phyloP scores from a whole-genome alignment of 75 land plant species.

The Picea sitchensis region DNA sequence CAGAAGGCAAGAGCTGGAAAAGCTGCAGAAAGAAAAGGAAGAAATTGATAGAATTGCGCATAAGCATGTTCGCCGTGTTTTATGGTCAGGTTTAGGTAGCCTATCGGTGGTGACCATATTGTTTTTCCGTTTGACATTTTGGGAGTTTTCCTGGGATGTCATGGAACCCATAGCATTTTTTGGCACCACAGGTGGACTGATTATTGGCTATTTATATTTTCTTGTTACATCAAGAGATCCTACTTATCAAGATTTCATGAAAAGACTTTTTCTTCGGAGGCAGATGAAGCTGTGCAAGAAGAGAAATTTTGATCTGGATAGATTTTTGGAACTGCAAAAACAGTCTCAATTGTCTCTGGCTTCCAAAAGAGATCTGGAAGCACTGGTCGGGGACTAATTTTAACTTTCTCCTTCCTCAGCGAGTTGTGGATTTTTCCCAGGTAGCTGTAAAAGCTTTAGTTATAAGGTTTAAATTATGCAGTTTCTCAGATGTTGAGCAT shows the following conservation, averaged over 20 bases:
- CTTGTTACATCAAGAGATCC: slow-evolving; percentile 67
- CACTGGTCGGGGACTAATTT: neutral
- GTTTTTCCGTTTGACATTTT: slow-evolving; percentile 65
- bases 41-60: slow-evolving; percentile 60
- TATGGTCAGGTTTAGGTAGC: slow-evolving; percentile 54
- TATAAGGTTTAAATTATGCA: neutral
- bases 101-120: slow-evolving; percentile 29
- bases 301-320: slow-evolving; percentile 31
- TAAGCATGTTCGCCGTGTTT: slow-evolving; percentile 51
- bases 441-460: neutral
- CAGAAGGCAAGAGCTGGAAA: slow-evolving; percentile 37
- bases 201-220: slow-evolving; percentile 63
- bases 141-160: slow-evolving; percentile 87
- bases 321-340: slow-evolving; percentile 32
- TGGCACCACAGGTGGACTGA: slow-evolving; percentile 44
- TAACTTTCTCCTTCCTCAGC: neutral
- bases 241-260: slow-evolving; percentile 57
- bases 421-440: neutral
- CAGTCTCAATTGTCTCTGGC: slow-evolving; percentile 20
- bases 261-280: slow-evolving; percentile 44
- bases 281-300: slow-evolving; percentile 60
- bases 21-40: slow-evolving; percentile 46
- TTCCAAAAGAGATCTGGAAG: neutral
- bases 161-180: slow-evolving; percentile 88
- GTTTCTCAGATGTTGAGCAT: neutral